A percentile compares a stretch with the other conserved stretches of the same genome.
Evolutionary conservation across 1,284 basidiomycete genomes (phyloP).

Genomic region (Moesziomyces sp.): DNA sequence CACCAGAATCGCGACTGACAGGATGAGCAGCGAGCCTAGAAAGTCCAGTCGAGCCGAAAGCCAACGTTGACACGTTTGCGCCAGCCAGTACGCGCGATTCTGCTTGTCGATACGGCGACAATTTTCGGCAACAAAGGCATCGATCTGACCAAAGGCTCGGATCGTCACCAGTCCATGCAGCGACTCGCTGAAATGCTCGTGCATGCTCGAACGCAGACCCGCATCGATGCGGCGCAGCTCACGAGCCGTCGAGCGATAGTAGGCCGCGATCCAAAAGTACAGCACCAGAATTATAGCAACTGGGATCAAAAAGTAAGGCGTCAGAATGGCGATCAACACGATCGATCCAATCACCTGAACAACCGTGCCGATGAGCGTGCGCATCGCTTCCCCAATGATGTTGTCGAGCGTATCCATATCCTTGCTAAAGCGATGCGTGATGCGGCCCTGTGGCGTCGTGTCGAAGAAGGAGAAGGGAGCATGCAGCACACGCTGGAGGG

Average conservation of each 20-base stretch:
- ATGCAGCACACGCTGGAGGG: conserved; percentile 30
- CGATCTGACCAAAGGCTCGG: conserved; percentile 36
- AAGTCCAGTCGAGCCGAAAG: conserved; percentile 80
- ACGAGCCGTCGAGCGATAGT: conserved; percentile 35
- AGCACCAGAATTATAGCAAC: conserved; percentile 76
- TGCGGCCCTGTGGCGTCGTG: conserved; percentile 49
- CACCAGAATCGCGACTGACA: conserved; percentile 78
- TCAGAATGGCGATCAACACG: conserved; percentile 79
- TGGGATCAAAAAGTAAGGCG: conserved; percentile 80
- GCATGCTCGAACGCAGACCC: conserved; percentile 39
- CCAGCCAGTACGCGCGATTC: conserved; percentile 51
- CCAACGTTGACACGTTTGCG: conserved; percentile 49
- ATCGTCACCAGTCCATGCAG: conserved; percentile 39
- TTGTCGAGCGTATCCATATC: conserved; percentile 67
- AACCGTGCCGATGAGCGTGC: conserved; percentile 78
- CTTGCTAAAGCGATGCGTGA: conserved; percentile 49
- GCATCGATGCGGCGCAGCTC: conserved; percentile 41
- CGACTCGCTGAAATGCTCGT: conserved; percentile 50
- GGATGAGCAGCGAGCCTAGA: conserved; percentile 77
- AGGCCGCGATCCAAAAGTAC: conserved; percentile 61
- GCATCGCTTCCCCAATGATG: conserved; percentile 74
- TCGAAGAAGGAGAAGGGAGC: conserved; percentile 54
- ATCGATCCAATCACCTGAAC: conserved; percentile 78
- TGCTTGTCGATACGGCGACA: conserved; percentile 32
- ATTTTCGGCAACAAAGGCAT: conserved; percentile 29